Conservation (phyloP, 768 basidiomycete species). For the Boletus vinaceobasis region DNA sequence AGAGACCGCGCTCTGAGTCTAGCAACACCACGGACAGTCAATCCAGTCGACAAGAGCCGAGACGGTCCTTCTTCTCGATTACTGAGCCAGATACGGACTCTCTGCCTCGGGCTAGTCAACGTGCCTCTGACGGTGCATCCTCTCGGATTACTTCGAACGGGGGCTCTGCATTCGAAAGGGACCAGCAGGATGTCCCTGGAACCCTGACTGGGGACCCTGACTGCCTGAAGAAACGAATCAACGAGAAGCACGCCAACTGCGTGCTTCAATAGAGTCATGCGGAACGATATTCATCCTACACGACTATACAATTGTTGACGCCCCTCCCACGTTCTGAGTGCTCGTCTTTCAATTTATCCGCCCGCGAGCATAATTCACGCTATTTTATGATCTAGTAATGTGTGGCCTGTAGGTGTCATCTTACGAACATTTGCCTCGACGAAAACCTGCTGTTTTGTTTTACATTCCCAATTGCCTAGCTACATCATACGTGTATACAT, state of each 20-base stretch:
- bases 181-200: conserved; percentile 10
- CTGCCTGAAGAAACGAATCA: conserved; percentile 28
- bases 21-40: conserved; percentile 55
- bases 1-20: conserved; percentile 55
- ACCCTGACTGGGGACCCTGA: conserved; percentile 12
- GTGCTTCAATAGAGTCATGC: conserved; percentile 22
- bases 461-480: background rate
- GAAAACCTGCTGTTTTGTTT: background rate
- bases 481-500: conserved; percentile 2
- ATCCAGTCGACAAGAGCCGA: conserved; percentile 38
- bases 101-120: conserved; percentile 14
- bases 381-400: conserved; percentile 22
- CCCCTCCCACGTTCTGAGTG: background rate
- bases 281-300: background rate
- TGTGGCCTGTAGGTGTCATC: conserved; percentile 9
- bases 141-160: conserved; percentile 14
- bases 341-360: background rate
- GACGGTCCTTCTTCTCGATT: conserved; percentile 35
- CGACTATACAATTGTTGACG: conserved; percentile 3
- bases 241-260: conserved; percentile 26
- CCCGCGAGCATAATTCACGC: background rate
- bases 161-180: conserved; percentile 3
- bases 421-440: conserved; percentile 4
- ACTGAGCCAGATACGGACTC: conserved; percentile 27
- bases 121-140: conserved; percentile 18